Evolutionary conservation across 768 basidiomycete species (phyloP).

Genomic region (Pleurotus djamor): DNA sequence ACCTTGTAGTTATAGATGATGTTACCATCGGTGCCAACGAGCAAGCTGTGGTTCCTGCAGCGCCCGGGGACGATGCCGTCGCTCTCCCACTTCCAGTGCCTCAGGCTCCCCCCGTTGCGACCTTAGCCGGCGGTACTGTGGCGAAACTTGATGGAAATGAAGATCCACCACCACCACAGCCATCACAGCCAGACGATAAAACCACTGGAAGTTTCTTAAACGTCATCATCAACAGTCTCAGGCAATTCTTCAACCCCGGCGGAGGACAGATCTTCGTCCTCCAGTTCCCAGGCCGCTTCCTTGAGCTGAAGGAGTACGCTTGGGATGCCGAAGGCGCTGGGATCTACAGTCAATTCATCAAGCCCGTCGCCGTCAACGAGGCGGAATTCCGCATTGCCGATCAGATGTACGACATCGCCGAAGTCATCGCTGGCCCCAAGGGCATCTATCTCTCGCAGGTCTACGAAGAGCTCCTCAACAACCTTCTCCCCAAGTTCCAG

Average conservation of each 20-base stretch:
- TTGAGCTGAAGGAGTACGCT: constrained; percentile 18
- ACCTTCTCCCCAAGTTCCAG: constrained; percentile 18
- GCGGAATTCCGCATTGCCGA: constrained; percentile 24
- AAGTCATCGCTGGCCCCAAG: constrained; percentile 20
- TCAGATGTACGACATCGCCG: constrained; percentile 19
- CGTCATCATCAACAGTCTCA: constrained; percentile 12
- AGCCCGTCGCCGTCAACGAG: constrained; percentile 23
- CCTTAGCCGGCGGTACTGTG: too few species aligned
- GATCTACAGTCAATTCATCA: constrained; percentile 23
- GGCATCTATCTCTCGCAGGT: constrained; percentile 21
- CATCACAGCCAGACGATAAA: background rate
- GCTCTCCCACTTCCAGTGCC: too few species aligned
- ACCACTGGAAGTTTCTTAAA: constrained; percentile 10
- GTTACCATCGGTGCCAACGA: too few species aligned
- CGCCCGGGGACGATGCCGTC: too few species aligned
- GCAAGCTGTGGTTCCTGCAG: too few species aligned
- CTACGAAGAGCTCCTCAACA: constrained; percentile 23
- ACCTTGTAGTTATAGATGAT: too few species aligned
- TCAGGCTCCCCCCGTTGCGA: too few species aligned
- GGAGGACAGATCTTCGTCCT: constrained; percentile 21
- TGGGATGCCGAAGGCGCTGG: constrained; percentile 21
- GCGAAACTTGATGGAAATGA: too few species aligned
- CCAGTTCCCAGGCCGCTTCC: constrained; percentile 23
- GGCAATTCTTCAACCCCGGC: constrained; percentile 18
- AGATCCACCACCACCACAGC: too few species aligned